Base-by-base conservation (phyloP, 768 basidiomycete species). In the Termitomyces sp. region DNA sequence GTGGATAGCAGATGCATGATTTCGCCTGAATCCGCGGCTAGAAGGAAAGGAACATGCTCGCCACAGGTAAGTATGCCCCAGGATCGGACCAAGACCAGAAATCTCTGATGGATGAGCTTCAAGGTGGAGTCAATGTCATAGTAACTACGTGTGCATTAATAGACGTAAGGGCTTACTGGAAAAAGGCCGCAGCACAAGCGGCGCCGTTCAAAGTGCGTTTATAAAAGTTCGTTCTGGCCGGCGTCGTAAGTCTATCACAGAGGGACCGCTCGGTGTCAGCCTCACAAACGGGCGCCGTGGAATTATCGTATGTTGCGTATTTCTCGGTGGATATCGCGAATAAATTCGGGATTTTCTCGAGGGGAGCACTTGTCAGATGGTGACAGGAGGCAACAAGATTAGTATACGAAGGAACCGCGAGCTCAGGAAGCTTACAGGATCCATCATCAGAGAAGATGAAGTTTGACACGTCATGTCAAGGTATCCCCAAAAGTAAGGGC, bases 381-480 rank as follows among this genome's bases (percentile, higher is more conserved):
- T 46, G 58, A 47, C 51, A 57, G 59, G 14, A 36, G 46, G 16
- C 32, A 49, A 49, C 43, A 48, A 53, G 52, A 32, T 49, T 46
- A 49, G 30, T 52, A 54, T 59, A 45, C n/a, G n/a, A 55, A 59
- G 26, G 32, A 47, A 42, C n/a, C 48, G 33, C 48, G 28, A 40
- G 56, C 42, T 32, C 45, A 44, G 44, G 40, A 44, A 54, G 45
- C 35, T 53, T 42, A 46, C 49, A 53, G 46, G 56, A 53, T 45
- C 60, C 58, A 63, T 63, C 60, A 57, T 42, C 22, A 54, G 46
- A 44, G 38, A 52, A 61, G 47, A 43, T 33, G 40, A 6, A 58
- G 20, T 60, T 62, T 62, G 59, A 58, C 64, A 64, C 58, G 64
- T 52, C 60, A 62, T 65, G 63, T 63, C 64, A 64, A 60, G 8